Conservation (phyloP, 2,329 filamentous ascomycete species). For the Fusarium compactum region DNA sequence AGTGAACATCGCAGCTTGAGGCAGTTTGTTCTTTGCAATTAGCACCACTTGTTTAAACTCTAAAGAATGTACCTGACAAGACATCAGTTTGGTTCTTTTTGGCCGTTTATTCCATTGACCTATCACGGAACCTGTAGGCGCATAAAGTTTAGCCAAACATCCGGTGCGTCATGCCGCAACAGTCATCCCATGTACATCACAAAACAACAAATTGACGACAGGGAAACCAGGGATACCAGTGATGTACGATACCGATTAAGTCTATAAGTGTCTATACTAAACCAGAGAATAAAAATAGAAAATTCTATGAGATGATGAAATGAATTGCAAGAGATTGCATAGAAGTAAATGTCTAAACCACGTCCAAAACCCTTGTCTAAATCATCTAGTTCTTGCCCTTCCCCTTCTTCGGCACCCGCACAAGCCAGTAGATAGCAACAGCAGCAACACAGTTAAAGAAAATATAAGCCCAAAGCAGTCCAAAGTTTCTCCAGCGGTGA, state of each 20-base stretch:
- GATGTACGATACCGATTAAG: neutral
- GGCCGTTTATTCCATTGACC: rapidly evolving
- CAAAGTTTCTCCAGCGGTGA: conserved; percentile 67
- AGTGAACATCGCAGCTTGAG: too few species aligned
- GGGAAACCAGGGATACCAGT: neutral
- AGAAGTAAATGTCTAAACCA: neutral
- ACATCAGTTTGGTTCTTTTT: neutral
- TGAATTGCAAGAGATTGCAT: neutral
- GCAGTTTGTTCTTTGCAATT: too few species aligned
- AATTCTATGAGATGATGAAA: neutral
- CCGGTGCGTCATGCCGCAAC: neutral
- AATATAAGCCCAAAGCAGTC: conserved; percentile 65
- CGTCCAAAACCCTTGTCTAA: neutral
- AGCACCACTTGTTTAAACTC: too few species aligned
- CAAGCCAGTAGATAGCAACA: conserved; percentile 61
- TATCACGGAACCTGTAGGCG: neutral
- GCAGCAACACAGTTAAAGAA: conserved; percentile 64
- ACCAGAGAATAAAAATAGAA: rapidly evolving
- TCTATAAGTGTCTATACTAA: neutral
- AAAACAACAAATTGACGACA: too few species aligned
- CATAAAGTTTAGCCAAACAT: neutral
- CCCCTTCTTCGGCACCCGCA: conserved; percentile 49
- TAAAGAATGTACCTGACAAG: neutral
- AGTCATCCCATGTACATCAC: neutral
- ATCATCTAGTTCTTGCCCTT: neutral